These are phyloP conservation scores for Alnus rubra DNA, from an alignment of 306 rosid genomes.

Conservation along the genomic window DNA sequence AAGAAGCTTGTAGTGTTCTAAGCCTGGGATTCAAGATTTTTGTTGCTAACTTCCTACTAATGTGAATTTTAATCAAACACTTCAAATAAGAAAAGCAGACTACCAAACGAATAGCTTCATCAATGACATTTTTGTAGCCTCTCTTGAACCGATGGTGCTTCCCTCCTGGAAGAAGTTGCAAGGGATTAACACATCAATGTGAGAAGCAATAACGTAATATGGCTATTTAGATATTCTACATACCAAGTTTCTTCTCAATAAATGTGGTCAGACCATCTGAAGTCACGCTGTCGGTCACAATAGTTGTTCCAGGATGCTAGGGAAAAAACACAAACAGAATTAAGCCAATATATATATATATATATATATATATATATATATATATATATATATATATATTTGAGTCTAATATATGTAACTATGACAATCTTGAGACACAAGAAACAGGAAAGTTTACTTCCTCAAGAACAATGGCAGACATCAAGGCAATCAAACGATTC, in stretches of 20 bases:
- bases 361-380: no score
- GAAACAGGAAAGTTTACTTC: slow-evolving; percentile 55
- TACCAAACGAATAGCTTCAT: slow-evolving; percentile 95
- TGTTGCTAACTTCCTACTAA: slow-evolving; percentile 12
- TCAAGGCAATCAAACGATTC: slow-evolving; percentile 89
- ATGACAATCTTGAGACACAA: slow-evolving; percentile 7
- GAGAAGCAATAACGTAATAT: neutral
- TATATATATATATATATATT: no score
- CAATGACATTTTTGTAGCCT: slow-evolving; percentile 97
- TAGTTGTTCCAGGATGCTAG: slow-evolving; percentile 93
- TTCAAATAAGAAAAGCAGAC: slow-evolving; percentile 18
- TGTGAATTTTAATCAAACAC: slow-evolving; percentile 6
- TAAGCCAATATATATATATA: neutral
- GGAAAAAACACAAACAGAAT: slow-evolving; percentile 23
- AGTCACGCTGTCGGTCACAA: slow-evolving; percentile 97
- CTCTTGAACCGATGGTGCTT: slow-evolving; percentile 95
- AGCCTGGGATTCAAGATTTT: neutral
- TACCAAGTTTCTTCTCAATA: slow-evolving; percentile 94
- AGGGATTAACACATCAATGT: slow-evolving; percentile 3
- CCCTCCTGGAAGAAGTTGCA: slow-evolving; percentile 61
- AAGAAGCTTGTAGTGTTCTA: neutral
- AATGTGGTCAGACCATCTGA: slow-evolving; percentile 92
- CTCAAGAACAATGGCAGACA: slow-evolving; percentile 95
- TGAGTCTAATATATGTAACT: slow-evolving; percentile 11
- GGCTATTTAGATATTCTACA: slow-evolving; percentile 27